Conservation (phyloP, 495 filamentous ascomycete genomes). For the Talaromyces thailandensis region DNA sequence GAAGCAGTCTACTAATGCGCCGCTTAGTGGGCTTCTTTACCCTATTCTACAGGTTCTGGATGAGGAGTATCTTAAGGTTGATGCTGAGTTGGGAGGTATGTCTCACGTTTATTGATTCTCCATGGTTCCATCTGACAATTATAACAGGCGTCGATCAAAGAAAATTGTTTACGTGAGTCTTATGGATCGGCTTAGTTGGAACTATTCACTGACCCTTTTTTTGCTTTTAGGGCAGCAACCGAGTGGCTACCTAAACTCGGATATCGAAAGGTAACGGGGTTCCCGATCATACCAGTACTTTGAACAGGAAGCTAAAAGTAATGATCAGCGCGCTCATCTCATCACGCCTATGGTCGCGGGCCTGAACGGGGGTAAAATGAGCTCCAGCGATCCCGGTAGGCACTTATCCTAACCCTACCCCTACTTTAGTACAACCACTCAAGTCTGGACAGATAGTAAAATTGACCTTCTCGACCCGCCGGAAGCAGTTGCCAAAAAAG, state of each 20-base stretch:
- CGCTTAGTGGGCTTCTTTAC: constrained; percentile 79
- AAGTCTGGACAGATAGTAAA: constrained; percentile 55
- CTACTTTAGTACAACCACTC: too few relatives aligned
- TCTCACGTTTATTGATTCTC: too few relatives aligned
- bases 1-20: constrained; percentile 72
- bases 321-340: constrained; percentile 59
- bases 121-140: too few relatives aligned
- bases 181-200: constrained; percentile 80
- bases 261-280: constrained; percentile 38
- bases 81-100: constrained; percentile 71
- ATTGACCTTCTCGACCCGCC: constrained; percentile 81
- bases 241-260: constrained; percentile 37
- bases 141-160: too few relatives aligned
- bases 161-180: too few relatives aligned
- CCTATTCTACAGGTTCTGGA: constrained; percentile 73
- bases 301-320: background rate
- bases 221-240: too few relatives aligned
- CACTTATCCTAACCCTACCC: too few relatives aligned
- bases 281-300: background rate
- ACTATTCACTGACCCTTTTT: constrained; percentile 77
- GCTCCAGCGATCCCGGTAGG: constrained; percentile 44
- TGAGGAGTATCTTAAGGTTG: constrained; percentile 80
- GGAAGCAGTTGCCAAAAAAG: constrained; percentile 65
- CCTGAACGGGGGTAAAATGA: constrained; percentile 76
- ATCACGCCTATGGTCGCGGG: constrained; percentile 91